Base-by-base conservation (phyloP, 441 rosid genomes). In the Bocquillonia castaneifolia region DNA sequence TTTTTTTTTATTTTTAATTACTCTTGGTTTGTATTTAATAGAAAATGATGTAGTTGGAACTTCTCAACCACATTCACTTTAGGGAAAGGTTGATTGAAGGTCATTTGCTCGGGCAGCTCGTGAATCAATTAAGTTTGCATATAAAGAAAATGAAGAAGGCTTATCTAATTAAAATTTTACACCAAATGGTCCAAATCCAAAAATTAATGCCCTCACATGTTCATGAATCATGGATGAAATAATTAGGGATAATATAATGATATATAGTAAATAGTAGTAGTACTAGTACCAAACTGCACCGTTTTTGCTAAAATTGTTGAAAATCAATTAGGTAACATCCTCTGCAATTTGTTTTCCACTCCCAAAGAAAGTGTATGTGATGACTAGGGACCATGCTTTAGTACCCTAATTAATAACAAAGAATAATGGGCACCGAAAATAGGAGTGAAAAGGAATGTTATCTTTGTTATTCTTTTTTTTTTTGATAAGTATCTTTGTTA, bases 31-130 rank as follows among this genome's bases (percentile, higher is more conserved):
- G n/a, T n/a, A n/a, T n/a, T n/a, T n/a, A n/a, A n/a, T n/a, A n/a
- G n/a, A n/a, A n/a, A n/a, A n/a, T n/a, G n/a, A n/a, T 39, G 29
- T 36, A 22, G 53, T 66, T 66, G 47, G 6, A 36, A 15, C 52
- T 64, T 69, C 51, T 70, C 66, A 68, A 68, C 66, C 39, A 44
- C 36, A 62, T 63, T 54, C 40, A 67, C 64, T 59, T 64, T 47
- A 0, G 29, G 8, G 13, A 42, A 69, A 59, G 37, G 42, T 67
- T 31, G 31, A 23, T 73, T 47, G 13, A 28, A 32, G 36, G 20
- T 5, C 10, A 25, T 37, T 23, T 47, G 59, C 44, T 62, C 68
- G 52, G 73, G 40, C 37, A 44, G n/a, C 77, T 70, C 69, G 74
- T 76, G 69, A 73, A 23, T 34, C 26, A 60, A 47, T 47, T 31